Base-by-base conservation (phyloP, 1,284 basidiomycete species). In the Takashimella koratensis region DNA sequence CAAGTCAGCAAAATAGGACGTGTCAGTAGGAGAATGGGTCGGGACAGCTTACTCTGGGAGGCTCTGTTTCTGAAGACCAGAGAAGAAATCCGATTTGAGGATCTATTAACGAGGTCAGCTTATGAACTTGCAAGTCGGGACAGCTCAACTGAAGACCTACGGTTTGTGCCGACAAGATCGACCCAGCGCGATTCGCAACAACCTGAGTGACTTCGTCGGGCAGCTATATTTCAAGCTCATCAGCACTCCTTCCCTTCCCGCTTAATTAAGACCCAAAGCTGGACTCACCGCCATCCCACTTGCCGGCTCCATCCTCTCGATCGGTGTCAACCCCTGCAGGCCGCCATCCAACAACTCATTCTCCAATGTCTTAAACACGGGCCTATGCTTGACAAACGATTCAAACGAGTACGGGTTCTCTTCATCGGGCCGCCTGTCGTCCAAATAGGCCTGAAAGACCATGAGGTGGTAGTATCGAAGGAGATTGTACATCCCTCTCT, bases 61-160 rank as follows among this genome's bases (percentile, higher is more conserved):
- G 11, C 88, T 88, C 85, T 95, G 90, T 78, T 96, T 96, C 76
- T 97, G 94, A 46, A 97, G 71, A 62, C 91, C 91, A 2, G 85
- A 86, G 82, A 98, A 98, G 79, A 97, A 94, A 75, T 98, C 94
- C 53, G 90, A 94, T 79, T 99, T 99, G 68, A 98, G 80, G 66
- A 98, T 97, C 1, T 70, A 12, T 1, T 12, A n/a, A n/a, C n/a
- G n/a, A n/a, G n/a, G n/a, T n/a, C n/a, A n/a, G n/a, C n/a, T n/a
- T n/a, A n/a, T n/a, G n/a, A n/a, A n/a, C n/a, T n/a, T n/a, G n/a
- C n/a, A n/a, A n/a, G n/a, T n/a, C n/a, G n/a, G n/a, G n/a, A n/a
- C n/a, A n/a, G n/a, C n/a, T n/a, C n/a, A n/a, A n/a, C n/a, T n/a
- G n/a, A n/a, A n/a, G n/a, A 54, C 65, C 52, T 21, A 65, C 66